Percentiles rank a stretch among this genome's conserved stretches.
These are phyloP conservation scores for Cyclotella cryptica DNA, from an alignment of 108 stramenopile species.

Conservation along the genomic window DNA sequence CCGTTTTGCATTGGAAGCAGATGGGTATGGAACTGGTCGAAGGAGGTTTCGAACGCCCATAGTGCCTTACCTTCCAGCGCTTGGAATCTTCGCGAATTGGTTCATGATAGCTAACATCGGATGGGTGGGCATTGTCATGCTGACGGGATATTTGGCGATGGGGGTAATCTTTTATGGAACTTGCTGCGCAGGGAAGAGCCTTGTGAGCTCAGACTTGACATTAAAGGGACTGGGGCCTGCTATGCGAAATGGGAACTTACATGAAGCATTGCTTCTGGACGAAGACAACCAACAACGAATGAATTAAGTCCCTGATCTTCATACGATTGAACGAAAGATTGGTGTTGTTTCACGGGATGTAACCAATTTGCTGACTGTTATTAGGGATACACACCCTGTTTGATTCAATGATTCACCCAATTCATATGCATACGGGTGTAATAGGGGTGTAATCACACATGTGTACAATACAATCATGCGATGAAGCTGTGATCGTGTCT, in stretches of 20 bases:
- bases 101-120: conserved; percentile 84
- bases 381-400: no score
- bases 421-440: no score
- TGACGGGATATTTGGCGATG: conserved; percentile 61
- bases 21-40: conserved; percentile 33
- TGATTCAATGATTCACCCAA: no score
- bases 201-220: background rate
- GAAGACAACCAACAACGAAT: background rate
- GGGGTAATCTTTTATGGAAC: conserved; percentile 58
- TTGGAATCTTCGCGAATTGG: conserved; percentile 91
- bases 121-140: conserved; percentile 59
- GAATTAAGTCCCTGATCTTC: no score
- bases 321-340: no score
- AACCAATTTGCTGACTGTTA: no score
- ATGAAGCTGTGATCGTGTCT: no score
- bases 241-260: background rate
- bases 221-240: background rate
- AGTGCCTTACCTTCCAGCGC: conserved; percentile 70
- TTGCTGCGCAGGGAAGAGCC: conserved; percentile 36
- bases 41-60: conserved; percentile 73
- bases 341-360: no score
- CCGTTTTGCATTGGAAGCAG: conserved; percentile 25
- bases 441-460: no score
- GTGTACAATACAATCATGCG: no score
- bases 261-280: background rate